Evolutionary conservation across 2,329 filamentous ascomycete species (phyloP), one percentile per base, ranked within the genome.

Genomic region (Fusarium sulawesiense): DNA sequence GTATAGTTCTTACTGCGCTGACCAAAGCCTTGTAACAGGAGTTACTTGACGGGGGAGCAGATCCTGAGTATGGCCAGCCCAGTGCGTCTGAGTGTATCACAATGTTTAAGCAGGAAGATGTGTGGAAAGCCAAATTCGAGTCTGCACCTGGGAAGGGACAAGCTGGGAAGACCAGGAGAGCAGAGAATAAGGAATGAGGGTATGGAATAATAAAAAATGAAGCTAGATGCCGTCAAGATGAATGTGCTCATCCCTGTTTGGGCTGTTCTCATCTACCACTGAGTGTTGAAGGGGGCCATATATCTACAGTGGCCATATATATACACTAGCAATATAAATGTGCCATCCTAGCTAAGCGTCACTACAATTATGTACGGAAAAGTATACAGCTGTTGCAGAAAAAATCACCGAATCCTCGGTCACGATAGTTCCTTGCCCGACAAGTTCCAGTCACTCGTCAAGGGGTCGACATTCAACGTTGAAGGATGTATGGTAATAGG

Each of bases 101-200:
- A 5, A 81, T 87, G 77, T 88, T 88, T 70, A 84, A 84, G 56
- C 85, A 86, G 68, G 82, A 86, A 58, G 82, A 83, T 3, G 77
- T 77, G 59, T 88, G 86, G 85, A 81, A 78, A 60, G 72, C 72
- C 5, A 86, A 80, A 49, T 88, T 88, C 65, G 83, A 85, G 50
- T 72, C 75, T 11, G 86, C 86, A 0, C 78, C 81, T 4, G 86
- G 85, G 7, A 81, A 78, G 60, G 85, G 84, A 16, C 68, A 68
- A 30, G 68, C 68, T 21, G 67, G 59, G 20, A 65, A 65, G 34
- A 44, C 60, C 11, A 42, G 62, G 8, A 34, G 47, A 4, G 8
- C n/a, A 20, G 47, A 44, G 18, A 29, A 59, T 13, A 20, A 46
- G 21, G 8, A 58, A 5, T 60, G n/a, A 20, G n/a, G n/a, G 11